Evolutionary conservation across 2,329 filamentous ascomycete genomes (phyloP), one percentile per base, ranked within the genome.

Genomic region (Pseudogymnoascus sp.): DNA sequence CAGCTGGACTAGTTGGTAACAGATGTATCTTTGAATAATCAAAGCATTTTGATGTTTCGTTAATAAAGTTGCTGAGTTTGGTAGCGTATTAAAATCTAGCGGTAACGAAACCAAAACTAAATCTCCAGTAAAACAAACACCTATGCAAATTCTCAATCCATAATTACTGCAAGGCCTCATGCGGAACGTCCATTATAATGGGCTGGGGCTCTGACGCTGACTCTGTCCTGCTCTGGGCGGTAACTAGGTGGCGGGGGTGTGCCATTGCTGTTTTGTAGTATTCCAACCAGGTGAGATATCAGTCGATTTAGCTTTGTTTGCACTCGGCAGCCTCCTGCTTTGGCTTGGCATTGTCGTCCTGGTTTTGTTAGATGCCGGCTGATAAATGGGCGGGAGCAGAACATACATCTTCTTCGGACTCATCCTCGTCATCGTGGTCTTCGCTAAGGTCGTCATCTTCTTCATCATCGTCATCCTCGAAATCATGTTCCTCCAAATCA

Each of bases 291-390:
- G 50, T 34, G 28, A 56, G 50, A 56, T 34, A 21, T 56, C 59
- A 42, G 38, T 16, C 36, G 59, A 63, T 69, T 83, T 85, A 96
- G 81, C 90, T 96, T 81, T 96, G 91, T 84, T 96, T 96, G 87
- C 92, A 96, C 81, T 96, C 92, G 69, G 92, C 90, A 69, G 91
- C 88, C 79, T 96, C 91, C 80, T 95, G 91, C 83, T 96, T 96
- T 64, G 92, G 91, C 83, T 93, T 96, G 70, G 89, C 88, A 68
- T 86, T 86, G 74, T 93, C 91, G 74, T 96, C 90, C 91, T 96
- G 70, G n/a, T 61, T 53, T 59, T 18, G 11, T 60, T 12, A 44
- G 11, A 60, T 12, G 28, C 59, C 16, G 28, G 28, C 50, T 21
- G 10, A 21, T 36, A 34, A 34, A 34, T 56, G 4, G 50, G 28